Percentiles rank a stretch among this genome's conserved stretches.
phyloP scores from a whole-genome alignment of 2,329 filamentous ascomycete genomes.

The Laburnicola sp. region DNA sequence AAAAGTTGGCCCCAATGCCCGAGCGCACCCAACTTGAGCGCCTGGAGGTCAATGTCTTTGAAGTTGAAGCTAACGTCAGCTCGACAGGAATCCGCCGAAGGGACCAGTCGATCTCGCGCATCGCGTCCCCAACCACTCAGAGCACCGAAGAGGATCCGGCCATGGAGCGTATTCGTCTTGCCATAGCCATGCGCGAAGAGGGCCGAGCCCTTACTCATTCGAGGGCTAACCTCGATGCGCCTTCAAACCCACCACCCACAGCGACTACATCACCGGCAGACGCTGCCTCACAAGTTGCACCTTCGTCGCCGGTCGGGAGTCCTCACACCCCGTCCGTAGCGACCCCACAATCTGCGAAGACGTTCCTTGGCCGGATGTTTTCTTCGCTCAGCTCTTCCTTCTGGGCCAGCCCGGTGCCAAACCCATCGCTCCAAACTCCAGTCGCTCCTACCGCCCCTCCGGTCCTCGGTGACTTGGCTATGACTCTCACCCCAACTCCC shows the following conservation, averaged over 20 bases:
- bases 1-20: no score
- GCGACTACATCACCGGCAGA: neutral
- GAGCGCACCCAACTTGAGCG: no score
- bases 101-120: no score
- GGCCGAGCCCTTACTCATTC: neutral
- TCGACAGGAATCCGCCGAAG: no score
- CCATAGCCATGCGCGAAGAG: neutral
- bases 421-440: neutral
- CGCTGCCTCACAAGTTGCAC: neutral
- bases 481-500: constrained; percentile 29
- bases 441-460: constrained; percentile 1
- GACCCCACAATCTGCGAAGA: neutral
- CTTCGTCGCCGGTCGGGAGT: neutral
- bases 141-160: neutral
- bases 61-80: no score
- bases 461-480: constrained; percentile 18
- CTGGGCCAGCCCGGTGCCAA: neutral
- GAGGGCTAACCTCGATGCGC: neutral
- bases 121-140: no score
- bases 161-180: no score
- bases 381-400: neutral
- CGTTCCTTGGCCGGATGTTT: neutral
- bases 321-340: neutral
- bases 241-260: neutral
- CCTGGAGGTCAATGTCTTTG: no score